Evolutionary conservation across 2,329 filamentous ascomycete genomes (phyloP).

Genomic region (Ceratocystis smalleyi): DNA sequence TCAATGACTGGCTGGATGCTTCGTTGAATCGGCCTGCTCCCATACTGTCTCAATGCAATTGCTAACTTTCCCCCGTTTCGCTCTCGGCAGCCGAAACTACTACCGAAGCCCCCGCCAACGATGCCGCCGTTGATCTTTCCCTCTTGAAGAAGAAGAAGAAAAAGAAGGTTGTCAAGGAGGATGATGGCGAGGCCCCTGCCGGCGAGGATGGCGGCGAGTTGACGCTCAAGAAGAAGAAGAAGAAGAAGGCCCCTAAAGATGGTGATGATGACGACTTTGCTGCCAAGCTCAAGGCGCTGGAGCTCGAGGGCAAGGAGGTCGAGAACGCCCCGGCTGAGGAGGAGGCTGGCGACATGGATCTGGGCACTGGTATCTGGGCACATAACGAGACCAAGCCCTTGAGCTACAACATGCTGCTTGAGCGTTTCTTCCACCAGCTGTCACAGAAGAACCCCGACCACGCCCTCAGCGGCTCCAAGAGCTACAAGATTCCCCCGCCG

Average conservation of each 20-base stretch:
- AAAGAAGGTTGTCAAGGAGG: slow-evolving; percentile 38
- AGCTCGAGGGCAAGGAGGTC: slow-evolving; percentile 49
- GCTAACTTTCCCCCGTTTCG: background rate
- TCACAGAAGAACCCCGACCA: slow-evolving; percentile 95
- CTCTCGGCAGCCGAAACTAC: slow-evolving; percentile 23
- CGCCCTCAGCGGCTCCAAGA: slow-evolving; percentile 72
- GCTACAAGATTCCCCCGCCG: slow-evolving; percentile 97
- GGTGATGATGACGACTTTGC: slow-evolving; percentile 47
- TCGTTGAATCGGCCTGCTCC: background rate
- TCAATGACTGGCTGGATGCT: background rate
- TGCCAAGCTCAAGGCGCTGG: slow-evolving; percentile 45
- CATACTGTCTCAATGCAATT: background rate
- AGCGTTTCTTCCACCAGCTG: slow-evolving; percentile 86
- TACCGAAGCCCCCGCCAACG: slow-evolving; percentile 42
- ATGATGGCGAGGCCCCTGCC: slow-evolving; percentile 32
- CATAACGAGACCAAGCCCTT: slow-evolving; percentile 67
- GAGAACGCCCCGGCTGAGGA: slow-evolving; percentile 36
- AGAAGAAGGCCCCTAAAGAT: slow-evolving; percentile 34
- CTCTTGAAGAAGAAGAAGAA: slow-evolving; percentile 69
- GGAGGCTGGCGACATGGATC: slow-evolving; percentile 62
- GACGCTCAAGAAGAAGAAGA: slow-evolving; percentile 75
- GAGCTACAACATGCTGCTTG: slow-evolving; percentile 70
- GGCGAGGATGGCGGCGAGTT: slow-evolving; percentile 39
- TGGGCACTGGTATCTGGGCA: slow-evolving; percentile 78
- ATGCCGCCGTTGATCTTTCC: slow-evolving; percentile 35